These are phyloP conservation scores for Hansenula lynferdii DNA, from an alignment of 1,139 yeast genomes.

Conservation along the genomic window DNA sequence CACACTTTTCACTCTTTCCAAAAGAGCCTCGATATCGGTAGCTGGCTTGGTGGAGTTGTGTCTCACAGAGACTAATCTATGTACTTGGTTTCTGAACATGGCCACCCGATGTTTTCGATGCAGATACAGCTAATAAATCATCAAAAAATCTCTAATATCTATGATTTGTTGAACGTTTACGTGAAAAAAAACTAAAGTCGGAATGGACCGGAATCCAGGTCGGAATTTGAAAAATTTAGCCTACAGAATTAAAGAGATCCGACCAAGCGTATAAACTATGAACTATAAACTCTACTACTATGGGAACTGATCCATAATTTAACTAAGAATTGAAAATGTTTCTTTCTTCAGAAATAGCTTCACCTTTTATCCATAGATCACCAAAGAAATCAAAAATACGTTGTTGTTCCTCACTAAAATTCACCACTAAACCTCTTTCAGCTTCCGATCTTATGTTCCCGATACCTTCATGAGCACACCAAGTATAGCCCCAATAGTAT, in stretches of 20 bases:
- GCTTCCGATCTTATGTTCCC: conserved; percentile 25
- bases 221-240: too few species aligned
- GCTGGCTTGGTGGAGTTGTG: conserved; percentile 1
- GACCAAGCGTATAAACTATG: background rate
- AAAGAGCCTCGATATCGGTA: conserved; percentile 8
- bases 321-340: too few species aligned
- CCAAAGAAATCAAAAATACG: conserved; percentile 24
- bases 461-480: conserved; percentile 53
- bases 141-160: too few species aligned
- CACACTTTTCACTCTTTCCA: conserved; percentile 8
- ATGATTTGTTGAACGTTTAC: too few species aligned
- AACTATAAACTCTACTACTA: background rate
- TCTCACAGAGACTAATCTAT: conserved; percentile 4
- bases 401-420: conserved; percentile 13
- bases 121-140: too few species aligned
- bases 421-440: conserved; percentile 19
- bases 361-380: conserved; percentile 24
- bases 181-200: too few species aligned
- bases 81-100: conserved; percentile 7
- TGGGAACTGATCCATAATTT: too few species aligned
- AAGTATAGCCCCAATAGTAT: conserved; percentile 48
- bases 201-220: too few species aligned
- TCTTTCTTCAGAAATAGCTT: too few species aligned
- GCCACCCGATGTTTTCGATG: too few species aligned
- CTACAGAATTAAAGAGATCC: too few species aligned